Evolutionary conservation across 495 filamentous ascomycete genomes (phyloP), one percentile per base, ranked within the genome.

Genomic region (Hypoxylon cercidicola): DNA sequence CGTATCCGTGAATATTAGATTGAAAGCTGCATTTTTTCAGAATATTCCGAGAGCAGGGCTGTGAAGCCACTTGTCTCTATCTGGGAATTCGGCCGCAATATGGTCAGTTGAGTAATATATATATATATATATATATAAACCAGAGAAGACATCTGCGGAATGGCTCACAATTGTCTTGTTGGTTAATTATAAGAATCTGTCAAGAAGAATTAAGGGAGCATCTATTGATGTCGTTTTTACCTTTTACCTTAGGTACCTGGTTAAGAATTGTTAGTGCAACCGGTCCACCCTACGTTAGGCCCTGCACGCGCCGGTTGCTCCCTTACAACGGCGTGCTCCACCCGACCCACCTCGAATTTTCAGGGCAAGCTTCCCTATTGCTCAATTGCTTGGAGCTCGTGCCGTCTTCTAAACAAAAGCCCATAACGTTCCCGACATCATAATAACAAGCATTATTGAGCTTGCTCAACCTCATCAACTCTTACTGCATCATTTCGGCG

Each of bases 371-470:
- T 37, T 44, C n/a, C 59, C 20, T 34, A 62, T 67, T 67, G 64
- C 52, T 55, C 64, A 68, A 62, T 68, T 32, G 59, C 47, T 20
- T 21, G 4, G 45, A 57, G 64, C 64, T 62, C 41, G 41, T 43
- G 30, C 58, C 64, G 57, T 55, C 21, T 62, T 58, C 57, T 55
- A 65, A 60, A 65, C 55, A 65, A 60, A 56, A 18, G 25, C 25
- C 46, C 39, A 15, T 2, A 15, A 16, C 12, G 25, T 16, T 16
- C n/a, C 4, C 13, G n/a, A 13, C 47, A 32, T 40, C 15, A 34
- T 58, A 67, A 67, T 62, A 66, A 51, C 51, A 34, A 34, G 11
- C 20, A 30, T 66, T 66, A 61, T 65, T 55, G 56, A 60, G 32
- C 6, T 28, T 58, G 37, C 62, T n/a, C 37, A 15, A 18, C 35